Percentiles rank a stretch among this genome's conserved stretches.
phyloP scores from a whole-genome alignment of 1,139 yeast species.

The Debaryomycetaceae sp. region DNA sequence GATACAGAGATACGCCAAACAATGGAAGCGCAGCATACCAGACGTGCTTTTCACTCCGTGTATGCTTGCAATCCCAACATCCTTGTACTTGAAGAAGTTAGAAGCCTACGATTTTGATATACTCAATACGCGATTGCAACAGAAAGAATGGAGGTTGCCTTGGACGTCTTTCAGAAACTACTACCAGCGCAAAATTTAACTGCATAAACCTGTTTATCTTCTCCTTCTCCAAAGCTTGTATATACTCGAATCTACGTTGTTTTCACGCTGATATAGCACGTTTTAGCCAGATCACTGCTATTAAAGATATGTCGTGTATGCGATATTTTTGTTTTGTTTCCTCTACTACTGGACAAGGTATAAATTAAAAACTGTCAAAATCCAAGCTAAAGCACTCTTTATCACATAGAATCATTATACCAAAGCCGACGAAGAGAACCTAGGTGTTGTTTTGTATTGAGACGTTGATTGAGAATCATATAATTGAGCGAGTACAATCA shows the following conservation, averaged over 20 bases:
- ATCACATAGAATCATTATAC: background rate
- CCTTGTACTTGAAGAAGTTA: constrained; percentile 56
- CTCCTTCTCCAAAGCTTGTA: background rate
- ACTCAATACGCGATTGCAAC: constrained; percentile 43
- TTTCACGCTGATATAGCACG: background rate
- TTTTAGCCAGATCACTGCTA: background rate
- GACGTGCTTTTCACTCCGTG: constrained; percentile 67
- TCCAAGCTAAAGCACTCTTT: background rate
- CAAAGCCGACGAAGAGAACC: background rate
- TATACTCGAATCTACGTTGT: background rate
- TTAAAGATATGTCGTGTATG: constrained; percentile 4
- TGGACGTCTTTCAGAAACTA: constrained; percentile 61
- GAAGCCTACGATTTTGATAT: constrained; percentile 67
- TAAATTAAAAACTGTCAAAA: background rate
- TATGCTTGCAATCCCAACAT: constrained; percentile 65
- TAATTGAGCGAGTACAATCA: background rate
- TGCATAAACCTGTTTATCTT: background rate
- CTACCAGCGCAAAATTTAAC: constrained; percentile 35
- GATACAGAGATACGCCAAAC: constrained; percentile 26
- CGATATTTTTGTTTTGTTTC: background rate
- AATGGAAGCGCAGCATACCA: constrained; percentile 51
- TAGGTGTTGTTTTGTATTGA: constrained; percentile 1
- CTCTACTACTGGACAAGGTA: constrained; percentile 1
- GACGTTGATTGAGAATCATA: background rate
- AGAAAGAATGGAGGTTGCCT: constrained; percentile 70